Conservation (phyloP, 2,329 filamentous ascomycete genomes). For the Epichloe hybrida region DNA sequence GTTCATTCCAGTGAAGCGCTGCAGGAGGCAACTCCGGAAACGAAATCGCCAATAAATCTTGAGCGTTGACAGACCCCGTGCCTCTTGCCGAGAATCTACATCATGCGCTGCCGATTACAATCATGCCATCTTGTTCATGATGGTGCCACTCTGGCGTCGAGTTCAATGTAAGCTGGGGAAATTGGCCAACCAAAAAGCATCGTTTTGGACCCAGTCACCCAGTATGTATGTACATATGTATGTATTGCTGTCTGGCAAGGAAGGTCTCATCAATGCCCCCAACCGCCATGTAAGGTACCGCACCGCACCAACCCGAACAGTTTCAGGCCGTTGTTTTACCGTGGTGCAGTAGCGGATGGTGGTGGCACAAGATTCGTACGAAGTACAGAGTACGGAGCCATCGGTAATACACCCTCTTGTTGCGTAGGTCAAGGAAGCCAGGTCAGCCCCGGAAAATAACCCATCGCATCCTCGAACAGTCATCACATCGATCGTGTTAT, state of each 20-base stretch:
- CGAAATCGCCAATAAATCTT: background rate
- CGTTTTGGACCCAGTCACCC: background rate
- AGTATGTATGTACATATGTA: background rate
- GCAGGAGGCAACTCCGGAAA: background rate
- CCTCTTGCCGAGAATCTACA: background rate
- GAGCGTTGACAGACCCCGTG: background rate
- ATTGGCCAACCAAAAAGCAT: background rate
- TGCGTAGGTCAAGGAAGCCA: too few relatives aligned
- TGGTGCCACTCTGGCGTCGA: background rate
- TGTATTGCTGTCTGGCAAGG: background rate
- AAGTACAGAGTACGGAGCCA: too few relatives aligned
- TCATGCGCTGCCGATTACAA: background rate
- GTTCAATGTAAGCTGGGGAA: background rate
- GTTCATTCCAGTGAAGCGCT: background rate
- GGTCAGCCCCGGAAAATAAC: background rate
- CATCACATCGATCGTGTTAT: background rate
- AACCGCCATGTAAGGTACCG: background rate
- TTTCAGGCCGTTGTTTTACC: conserved; percentile 1
- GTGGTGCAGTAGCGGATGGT: background rate
- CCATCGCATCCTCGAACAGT: too few relatives aligned
- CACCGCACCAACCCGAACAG: background rate
- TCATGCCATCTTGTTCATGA: background rate
- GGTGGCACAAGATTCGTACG: background rate
- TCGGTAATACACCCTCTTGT: too few relatives aligned
- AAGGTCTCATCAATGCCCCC: background rate